Base-by-base conservation (phyloP, 208 protist species). In the Leishmania major region DNA sequence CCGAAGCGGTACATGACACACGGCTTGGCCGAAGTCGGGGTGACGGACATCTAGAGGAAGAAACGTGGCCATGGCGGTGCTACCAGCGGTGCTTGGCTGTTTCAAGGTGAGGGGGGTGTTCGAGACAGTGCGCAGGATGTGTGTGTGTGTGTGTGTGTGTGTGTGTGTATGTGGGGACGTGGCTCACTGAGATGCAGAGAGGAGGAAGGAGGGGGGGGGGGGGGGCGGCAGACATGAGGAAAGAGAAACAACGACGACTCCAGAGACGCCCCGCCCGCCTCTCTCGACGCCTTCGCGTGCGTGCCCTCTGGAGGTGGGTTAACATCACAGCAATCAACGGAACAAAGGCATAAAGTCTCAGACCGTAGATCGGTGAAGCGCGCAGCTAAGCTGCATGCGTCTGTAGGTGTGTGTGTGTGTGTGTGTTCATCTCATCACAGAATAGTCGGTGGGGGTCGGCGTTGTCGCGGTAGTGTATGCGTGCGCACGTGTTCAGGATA, bases 1-100 rank as follows among this genome's bases (percentile, higher is more conserved):
- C 95, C 95, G 43, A 92, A 87, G 80, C 83, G 84, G 53, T 94
- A 92, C 82, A 95, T 97, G 92, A 88, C 86, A 19, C 78, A 85
- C 15, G 88, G 87, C 31, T 88, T 97, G 60, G 78, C 75, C 17
- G 82, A 88, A 19, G 89, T 97, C 0, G 92, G 91, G 15, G 89
- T 90, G 25, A 97, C 92, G 37, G 94, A 97, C 49, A 91, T 97
- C 64, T 97, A 95, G 84, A 28, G 31, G 22, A 6, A 25, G 67
- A 57, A 19, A 47, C 37, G 4, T 53, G 69, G 35, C 69, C 37
- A 1, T 31, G 62, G 31, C 3, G 62, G 13, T 2, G 31, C 62
- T 69, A 43, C 37, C 37, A 13, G 15, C 8, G 37, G 66, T 13
- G 66, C 15, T 73, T 73, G 7, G 3, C 28, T 6, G 40, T n/a